Evolutionary conservation across 176 grass and related monocot species (phyloP).

Genomic region (Canna indica): DNA sequence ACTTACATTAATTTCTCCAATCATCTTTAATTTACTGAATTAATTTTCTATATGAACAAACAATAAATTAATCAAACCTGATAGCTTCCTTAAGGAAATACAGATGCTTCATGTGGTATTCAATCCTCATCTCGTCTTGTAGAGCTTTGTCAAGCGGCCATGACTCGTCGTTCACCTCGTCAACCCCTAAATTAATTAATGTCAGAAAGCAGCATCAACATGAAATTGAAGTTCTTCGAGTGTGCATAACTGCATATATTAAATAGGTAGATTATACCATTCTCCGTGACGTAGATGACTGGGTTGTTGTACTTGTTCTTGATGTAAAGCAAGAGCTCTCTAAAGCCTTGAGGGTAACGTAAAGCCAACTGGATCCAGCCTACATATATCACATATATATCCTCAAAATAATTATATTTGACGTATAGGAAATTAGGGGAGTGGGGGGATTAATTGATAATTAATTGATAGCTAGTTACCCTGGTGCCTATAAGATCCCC

Average conservation of each 20-base stretch:
- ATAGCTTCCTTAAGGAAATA: neutral
- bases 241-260: neutral
- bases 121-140: conserved; percentile 11
- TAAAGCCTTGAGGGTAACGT: conserved; percentile 72
- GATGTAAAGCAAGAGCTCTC: conserved; percentile 59
- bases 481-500: no score
- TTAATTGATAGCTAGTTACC: no score
- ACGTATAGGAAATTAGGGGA: no score
- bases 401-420: neutral
- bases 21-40: neutral
- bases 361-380: conserved; percentile 70
- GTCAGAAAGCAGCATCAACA: neutral
- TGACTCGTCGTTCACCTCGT: neutral
- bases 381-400: conserved; percentile 16
- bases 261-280: conserved; percentile 29
- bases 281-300: conserved; percentile 79
- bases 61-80: neutral
- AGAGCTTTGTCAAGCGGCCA: conserved; percentile 6
- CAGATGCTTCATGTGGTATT: neutral
- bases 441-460: no score
- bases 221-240: neutral
- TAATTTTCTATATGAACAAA: neutral
- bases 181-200: neutral
- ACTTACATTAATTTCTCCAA: neutral
- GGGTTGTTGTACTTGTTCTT: conserved; percentile 74